Conservation (phyloP, 202 grass and related monocot genomes). For the Digitaria exilis region DNA sequence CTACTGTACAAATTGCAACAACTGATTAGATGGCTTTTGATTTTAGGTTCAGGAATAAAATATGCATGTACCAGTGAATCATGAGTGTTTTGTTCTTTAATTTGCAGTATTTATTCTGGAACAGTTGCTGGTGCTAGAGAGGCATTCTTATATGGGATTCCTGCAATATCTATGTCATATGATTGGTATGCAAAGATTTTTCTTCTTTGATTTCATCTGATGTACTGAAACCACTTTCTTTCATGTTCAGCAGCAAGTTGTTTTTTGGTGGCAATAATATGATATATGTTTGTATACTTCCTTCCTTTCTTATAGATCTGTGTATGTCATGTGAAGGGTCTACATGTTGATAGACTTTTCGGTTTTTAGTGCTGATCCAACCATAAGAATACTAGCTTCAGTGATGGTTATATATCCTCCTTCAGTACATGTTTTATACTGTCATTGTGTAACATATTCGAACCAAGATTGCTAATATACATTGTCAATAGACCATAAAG, state of each 20-base stretch:
- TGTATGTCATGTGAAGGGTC: conserved; percentile 2
- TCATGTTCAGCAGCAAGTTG: conserved; percentile 6
- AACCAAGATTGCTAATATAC: background rate
- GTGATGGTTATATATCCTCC: background rate
- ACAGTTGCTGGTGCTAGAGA: conserved; percentile 97
- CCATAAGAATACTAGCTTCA: background rate
- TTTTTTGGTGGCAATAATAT: conserved; percentile 8
- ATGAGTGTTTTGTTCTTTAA: conserved; percentile 33
- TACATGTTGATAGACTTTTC: background rate
- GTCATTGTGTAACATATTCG: background rate
- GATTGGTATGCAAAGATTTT: conserved; percentile 65
- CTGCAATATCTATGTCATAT: conserved; percentile 88
- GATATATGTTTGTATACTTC: background rate
- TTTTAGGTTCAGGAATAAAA: conserved; percentile 3
- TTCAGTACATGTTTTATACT: background rate
- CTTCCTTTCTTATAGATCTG: background rate
- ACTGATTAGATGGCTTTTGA: conserved; percentile 10
- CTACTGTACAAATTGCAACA: conserved; percentile 14
- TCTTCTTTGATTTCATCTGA: background rate
- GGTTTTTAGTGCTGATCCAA: background rate
- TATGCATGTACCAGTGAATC: background rate
- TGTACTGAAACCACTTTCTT: background rate
- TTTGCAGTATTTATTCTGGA: conserved; percentile 91
- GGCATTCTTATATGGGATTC: conserved; percentile 82
- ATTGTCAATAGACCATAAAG: background rate